Percentiles rank a stretch among this genome's conserved stretches.
phyloP scores from a whole-genome alignment of 495 filamentous ascomycete species.

The Choiromyces venosus region DNA sequence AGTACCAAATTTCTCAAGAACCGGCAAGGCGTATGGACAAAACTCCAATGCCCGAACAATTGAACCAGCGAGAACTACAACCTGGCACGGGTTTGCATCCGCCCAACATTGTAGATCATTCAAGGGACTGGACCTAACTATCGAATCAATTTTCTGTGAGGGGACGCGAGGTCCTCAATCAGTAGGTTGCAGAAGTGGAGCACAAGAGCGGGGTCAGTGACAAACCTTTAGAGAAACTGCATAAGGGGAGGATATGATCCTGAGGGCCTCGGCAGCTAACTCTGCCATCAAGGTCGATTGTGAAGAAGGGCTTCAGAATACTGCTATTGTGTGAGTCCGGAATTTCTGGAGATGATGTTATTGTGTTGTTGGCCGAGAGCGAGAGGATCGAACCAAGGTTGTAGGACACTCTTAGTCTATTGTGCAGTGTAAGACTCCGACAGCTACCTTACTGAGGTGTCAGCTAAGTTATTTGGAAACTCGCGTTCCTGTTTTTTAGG shows the following conservation, averaged over 20 bases:
- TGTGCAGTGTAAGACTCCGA: no score
- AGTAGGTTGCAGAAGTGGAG: constrained; percentile 7
- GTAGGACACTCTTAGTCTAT: no score
- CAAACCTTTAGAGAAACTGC: constrained; percentile 36
- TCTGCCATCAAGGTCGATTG: constrained; percentile 21
- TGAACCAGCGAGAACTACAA: constrained; percentile 20
- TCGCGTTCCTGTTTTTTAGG: not conserved
- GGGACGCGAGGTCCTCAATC: constrained; percentile 7
- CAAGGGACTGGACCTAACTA: constrained; percentile 18
- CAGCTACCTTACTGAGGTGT: not conserved
- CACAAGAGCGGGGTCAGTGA: not conserved
- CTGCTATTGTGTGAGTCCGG: not conserved
- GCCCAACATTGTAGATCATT: constrained; percentile 31
- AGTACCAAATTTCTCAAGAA: constrained; percentile 32
- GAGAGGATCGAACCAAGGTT: not conserved
- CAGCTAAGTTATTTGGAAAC: not conserved
- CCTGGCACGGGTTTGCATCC: constrained; percentile 34
- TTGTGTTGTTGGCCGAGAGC: not conserved
- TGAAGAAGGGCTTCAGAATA: not conserved
- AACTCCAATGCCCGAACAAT: constrained; percentile 36
- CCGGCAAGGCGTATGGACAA: constrained; percentile 37
- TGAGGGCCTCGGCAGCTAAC: constrained; percentile 24
- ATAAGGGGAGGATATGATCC: constrained; percentile 38
- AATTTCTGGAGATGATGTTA: not conserved
- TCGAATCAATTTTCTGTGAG: constrained; percentile 29